phyloP scores from a whole-genome alignment of 768 basidiomycete species.

The Termitomyces sp. region DNA sequence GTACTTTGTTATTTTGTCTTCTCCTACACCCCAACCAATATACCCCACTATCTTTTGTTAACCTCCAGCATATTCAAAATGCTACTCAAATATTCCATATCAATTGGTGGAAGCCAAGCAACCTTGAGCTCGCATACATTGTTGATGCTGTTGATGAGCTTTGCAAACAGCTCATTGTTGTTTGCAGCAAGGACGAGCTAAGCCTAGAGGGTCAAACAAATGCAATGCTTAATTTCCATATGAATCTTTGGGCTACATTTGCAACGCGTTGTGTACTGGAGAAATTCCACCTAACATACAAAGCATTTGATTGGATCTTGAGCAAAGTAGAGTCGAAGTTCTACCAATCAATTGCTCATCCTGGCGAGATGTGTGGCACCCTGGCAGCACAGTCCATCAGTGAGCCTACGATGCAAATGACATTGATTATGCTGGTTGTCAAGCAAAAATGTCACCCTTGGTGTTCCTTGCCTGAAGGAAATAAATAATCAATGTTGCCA shows the following conservation, averaged over 20 bases:
- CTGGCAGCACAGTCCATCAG: conserved; percentile 99
- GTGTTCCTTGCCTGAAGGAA: conserved; percentile 98
- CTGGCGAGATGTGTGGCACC: too few species aligned
- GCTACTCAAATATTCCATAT: conserved; percentile 96
- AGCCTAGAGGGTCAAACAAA: too few species aligned
- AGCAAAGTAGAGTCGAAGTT: conserved; percentile 96
- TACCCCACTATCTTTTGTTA: conserved; percentile 87
- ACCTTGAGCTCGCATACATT: conserved; percentile 85
- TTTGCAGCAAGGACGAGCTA: too few species aligned
- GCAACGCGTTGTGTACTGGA: conserved; percentile 85
- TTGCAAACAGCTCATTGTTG: too few species aligned
- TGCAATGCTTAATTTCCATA: conserved; percentile 87
- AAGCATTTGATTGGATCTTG: conserved; percentile 97
- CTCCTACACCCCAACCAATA: conserved; percentile 62
- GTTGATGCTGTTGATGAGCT: too few species aligned
- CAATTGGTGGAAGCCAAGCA: conserved; percentile 87
- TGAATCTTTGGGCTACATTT: conserved; percentile 88
- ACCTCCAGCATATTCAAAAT: conserved; percentile 92
- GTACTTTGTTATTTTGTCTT: conserved; percentile 81
- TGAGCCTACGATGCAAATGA: conserved; percentile 99
- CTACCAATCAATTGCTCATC: too few species aligned
- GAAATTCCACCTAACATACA: conserved; percentile 78
- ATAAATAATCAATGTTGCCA: conserved; percentile 99
- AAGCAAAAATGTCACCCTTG: conserved; percentile 94
- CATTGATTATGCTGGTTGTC: conserved; percentile 98